Evolutionary conservation across 2,329 filamentous ascomycete species (phyloP).

Genomic region (Fusarium xyrophilum): DNA sequence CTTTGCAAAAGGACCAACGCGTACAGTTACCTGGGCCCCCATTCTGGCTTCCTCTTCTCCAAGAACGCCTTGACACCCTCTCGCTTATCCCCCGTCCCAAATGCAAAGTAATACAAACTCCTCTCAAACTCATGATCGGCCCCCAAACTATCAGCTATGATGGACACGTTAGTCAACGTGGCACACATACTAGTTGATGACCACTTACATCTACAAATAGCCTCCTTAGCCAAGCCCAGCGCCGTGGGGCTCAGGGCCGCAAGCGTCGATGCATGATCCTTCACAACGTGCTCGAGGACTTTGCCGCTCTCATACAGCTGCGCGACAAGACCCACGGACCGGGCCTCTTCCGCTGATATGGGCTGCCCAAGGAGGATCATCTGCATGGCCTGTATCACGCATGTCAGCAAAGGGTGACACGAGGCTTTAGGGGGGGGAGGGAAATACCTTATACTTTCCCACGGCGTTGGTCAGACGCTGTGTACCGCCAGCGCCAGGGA

Average conservation of each 20-base stretch:
- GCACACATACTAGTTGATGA: background rate
- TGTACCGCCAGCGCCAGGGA: constrained; percentile 52
- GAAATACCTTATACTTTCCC: constrained; percentile 50
- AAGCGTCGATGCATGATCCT: constrained; percentile 36
- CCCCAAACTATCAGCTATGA: constrained; percentile 38
- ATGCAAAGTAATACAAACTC: constrained; percentile 48
- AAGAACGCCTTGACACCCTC: constrained; percentile 45
- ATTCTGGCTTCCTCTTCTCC: constrained; percentile 38
- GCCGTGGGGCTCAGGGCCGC: constrained; percentile 38
- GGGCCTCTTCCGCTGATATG: constrained; percentile 40
- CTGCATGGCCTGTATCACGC: constrained; percentile 42
- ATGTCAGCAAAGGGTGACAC: background rate
- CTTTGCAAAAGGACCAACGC: background rate
- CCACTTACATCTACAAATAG: constrained; percentile 40
- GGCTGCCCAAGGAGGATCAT: constrained; percentile 43
- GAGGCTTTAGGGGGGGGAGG: background rate
- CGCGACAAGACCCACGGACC: constrained; percentile 38
- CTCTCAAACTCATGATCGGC: constrained; percentile 46
- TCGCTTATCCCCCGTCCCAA: constrained; percentile 44
- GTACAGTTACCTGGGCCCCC: constrained; percentile 16
- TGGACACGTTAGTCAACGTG: background rate
- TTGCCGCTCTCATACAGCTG: constrained; percentile 39
- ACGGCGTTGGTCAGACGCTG: constrained; percentile 51
- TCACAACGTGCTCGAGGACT: constrained; percentile 40
- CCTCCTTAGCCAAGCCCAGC: constrained; percentile 42